Evolutionary conservation across 768 basidiomycete species (phyloP), one percentile per base, ranked within the genome.

Genomic region (Auricularia sp.): DNA sequence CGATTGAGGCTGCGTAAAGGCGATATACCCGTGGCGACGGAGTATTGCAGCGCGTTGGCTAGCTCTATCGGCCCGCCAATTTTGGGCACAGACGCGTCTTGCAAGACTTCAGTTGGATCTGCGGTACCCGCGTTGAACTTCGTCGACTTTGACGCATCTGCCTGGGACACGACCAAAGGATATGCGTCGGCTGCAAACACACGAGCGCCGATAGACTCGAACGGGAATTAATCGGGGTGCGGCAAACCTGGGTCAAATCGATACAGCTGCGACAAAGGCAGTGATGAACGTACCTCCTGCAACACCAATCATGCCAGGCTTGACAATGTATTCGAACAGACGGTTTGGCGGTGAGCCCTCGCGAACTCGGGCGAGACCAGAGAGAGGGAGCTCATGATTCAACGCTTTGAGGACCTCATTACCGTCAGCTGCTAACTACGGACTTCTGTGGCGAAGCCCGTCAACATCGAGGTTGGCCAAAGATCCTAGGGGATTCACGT

Each of bases 331-430:
- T 73, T 83, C 84, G 69, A 83, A 80, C 34, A 90, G 73, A 45
- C 80, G 81, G 73, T 92, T 92, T 64, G 92, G 76, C 0, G 89
- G 86, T 44, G 84, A 86, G 3, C 75, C 66, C 29, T 69, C 61
- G 54, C 88, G 77, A 35, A 79, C 77, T 63, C 76, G 78, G 3
- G 87, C 74, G 21, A 86, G 44, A 2, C 74, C 70, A n/a, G 86
- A 89, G 34, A 92, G 75, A 72, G 92, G 90, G 70, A 90, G 87
- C 24, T 84, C 85, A 58, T 90, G 77, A 75, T 92, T 88, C 65
- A 88, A 76, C 1, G 87, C 80, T 6, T 51, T 51, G 14, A 16
- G 47, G 5, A 51, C 11, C 7, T 39, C 39, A 13, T 7, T 39
- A 8, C 39, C 39, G 8, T 7, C 39, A 13, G 39, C 39, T 39